These are phyloP conservation scores for Notholithocarpus densiflorus DNA, from an alignment of 306 rosid genomes.

Conservation along the genomic window DNA sequence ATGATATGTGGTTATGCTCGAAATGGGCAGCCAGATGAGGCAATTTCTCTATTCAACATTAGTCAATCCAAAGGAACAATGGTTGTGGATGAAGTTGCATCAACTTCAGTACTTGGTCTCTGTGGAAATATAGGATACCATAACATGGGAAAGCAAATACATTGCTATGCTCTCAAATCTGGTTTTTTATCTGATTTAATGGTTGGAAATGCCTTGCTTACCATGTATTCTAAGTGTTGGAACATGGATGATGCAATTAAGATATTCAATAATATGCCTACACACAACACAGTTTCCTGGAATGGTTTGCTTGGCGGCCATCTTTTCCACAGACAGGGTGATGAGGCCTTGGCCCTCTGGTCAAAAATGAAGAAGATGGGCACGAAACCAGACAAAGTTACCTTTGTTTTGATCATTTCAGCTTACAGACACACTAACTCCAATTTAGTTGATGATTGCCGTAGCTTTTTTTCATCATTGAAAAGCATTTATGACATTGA, in stretches of 20 bases:
- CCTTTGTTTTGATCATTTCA: slow-evolving; percentile 64
- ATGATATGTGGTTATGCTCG: slow-evolving; percentile 77
- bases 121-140: slow-evolving; percentile 69
- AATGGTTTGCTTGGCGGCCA: slow-evolving; percentile 72
- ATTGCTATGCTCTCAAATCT: slow-evolving; percentile 54
- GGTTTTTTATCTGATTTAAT: slow-evolving; percentile 54
- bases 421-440: slow-evolving; percentile 60
- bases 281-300: slow-evolving; percentile 68
- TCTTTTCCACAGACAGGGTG: slow-evolving; percentile 68
- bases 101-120: slow-evolving; percentile 55
- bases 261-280: slow-evolving; percentile 47
- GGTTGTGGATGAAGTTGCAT: slow-evolving; percentile 65
- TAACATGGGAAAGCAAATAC: slow-evolving; percentile 84
- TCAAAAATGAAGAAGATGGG: slow-evolving; percentile 62
- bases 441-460: slow-evolving; percentile 64
- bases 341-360: slow-evolving; percentile 66
- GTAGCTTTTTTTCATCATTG: slow-evolving; percentile 59
- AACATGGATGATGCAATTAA: slow-evolving; percentile 59
- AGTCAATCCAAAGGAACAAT: slow-evolving; percentile 53
- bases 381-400: slow-evolving; percentile 54
- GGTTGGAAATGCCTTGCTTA: slow-evolving; percentile 67
- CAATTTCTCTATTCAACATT: slow-evolving; percentile 51
- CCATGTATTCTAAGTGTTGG: slow-evolving; percentile 90
- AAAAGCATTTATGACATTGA: slow-evolving; percentile 42
- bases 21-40: slow-evolving; percentile 54